Evolutionary conservation across 2,329 filamentous ascomycete species (phyloP), one percentile per base, ranked within the genome.

Genomic region (Dothideomycetes sp.): DNA sequence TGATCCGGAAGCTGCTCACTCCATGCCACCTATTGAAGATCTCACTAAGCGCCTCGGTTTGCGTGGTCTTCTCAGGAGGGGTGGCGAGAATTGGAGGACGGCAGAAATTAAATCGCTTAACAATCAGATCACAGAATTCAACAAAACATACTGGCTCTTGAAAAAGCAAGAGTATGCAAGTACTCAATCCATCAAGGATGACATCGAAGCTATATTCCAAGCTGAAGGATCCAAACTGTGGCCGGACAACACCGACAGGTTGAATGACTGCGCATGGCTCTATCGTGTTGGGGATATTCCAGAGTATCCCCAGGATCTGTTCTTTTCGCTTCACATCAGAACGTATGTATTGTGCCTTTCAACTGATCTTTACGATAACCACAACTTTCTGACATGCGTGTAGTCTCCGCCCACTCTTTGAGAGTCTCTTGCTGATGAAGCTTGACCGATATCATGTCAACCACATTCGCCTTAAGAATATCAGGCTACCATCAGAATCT

Each of bases 291-390:
- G 29, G 27, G 37, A 40, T 4, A 33, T 33, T 8, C 2, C 15
- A n/a, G 37, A 40, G 29, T 40, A 40, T n/a, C 37, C 17, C 20
- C 22, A 33, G 16, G 37, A 40, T 12, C 6, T 40, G 3, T 40
- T 19, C 8, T 33, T 17, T n/a, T 24, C 13, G 25, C 28, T 20
- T 5, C 37, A 40, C 10, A 3, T 27, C 2, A 22, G 25, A 10
- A 39, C 17, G 35, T 39, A 39, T 22, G 35, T 31, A n/a, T n/a
- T n/a, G n/a, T n/a, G n/a, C n/a, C n/a, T 10, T n/a, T 29, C 10
- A 16, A 18, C 3, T 11, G 3, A 16, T 3, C 22, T 5, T 10
- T 11, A 22, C 19, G 18, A 30, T 22, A 18, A 28, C 15, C 12
- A 12, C 17, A 11, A 27, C 10, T 5, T 24, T 22, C 15, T 31